These are phyloP conservation scores for Discostella pseudostelligera DNA, from an alignment of 108 stramenopile genomes.

Conservation along the genomic window DNA sequence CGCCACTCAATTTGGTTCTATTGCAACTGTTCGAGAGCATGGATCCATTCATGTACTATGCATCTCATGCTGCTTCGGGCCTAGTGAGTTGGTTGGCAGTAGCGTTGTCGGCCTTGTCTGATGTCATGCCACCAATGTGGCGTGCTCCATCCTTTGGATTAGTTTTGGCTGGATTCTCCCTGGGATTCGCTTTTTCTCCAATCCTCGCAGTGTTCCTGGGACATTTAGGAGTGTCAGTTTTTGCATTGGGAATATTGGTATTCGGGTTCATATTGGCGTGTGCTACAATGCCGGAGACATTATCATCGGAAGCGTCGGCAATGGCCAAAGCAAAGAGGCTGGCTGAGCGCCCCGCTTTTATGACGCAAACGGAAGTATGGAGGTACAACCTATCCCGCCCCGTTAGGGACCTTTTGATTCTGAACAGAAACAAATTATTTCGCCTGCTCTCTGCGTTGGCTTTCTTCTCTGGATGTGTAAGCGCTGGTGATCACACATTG, in stretches of 20 bases:
- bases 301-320: constrained; percentile 53
- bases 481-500: constrained; percentile 67
- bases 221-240: constrained; percentile 55
- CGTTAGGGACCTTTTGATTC: constrained; percentile 66
- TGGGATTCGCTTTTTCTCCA: constrained; percentile 75
- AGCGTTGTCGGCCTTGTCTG: constrained; percentile 66
- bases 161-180: constrained; percentile 67
- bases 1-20: constrained; percentile 55
- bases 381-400: constrained; percentile 49
- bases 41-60: constrained; percentile 70
- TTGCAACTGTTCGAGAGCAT: constrained; percentile 55
- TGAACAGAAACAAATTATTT: constrained; percentile 77
- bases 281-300: constrained; percentile 69
- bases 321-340: constrained; percentile 41
- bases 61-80: constrained; percentile 53
- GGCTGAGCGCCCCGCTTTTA: constrained; percentile 16
- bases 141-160: constrained; percentile 77
- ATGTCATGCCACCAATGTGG: constrained; percentile 71
- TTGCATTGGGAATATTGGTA: constrained; percentile 48
- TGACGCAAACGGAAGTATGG: constrained; percentile 15
- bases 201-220: constrained; percentile 58
- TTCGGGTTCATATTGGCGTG: constrained; percentile 53
- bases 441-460: constrained; percentile 70
- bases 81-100: constrained; percentile 73
- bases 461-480: constrained; percentile 74